Conservation (phyloP, 352 stramenopile genomes). For the Thalassiosira livingstoniorum region DNA sequence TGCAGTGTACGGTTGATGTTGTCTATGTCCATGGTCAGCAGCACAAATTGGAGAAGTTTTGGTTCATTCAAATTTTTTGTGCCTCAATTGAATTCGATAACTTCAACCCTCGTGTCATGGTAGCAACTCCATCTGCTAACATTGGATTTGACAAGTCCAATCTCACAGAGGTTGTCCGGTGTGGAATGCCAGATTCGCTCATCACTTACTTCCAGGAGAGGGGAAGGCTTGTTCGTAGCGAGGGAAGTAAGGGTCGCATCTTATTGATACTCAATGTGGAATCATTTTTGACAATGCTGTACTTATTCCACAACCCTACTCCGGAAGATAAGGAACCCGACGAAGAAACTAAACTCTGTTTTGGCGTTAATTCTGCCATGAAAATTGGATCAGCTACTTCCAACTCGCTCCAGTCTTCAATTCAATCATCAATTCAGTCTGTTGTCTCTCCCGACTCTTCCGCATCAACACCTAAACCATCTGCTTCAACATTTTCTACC, state of each 20-base stretch:
- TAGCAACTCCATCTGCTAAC: not conserved
- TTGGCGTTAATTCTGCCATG: not conserved
- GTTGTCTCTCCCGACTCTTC: no score
- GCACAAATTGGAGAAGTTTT: not conserved
- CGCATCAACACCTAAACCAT: no score
- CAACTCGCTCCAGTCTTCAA: no score
- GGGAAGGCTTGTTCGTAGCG: not conserved
- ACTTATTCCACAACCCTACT: not conserved
- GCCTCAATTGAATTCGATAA: not conserved
- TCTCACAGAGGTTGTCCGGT: not conserved
- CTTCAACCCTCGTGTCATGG: not conserved
- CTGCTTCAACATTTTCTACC: no score
- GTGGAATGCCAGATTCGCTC: not conserved
- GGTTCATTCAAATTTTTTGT: not conserved
- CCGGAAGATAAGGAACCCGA: not conserved
- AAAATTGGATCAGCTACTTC: no score
- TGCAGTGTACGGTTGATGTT: not conserved
- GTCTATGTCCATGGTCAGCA: not conserved
- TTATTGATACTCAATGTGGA: not conserved
- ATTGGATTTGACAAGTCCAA: not conserved
- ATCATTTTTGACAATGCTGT: not conserved
- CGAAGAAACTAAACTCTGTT: not conserved
- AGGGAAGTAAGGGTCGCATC: not conserved
- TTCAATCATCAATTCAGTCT: no score
- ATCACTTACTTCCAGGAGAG: not conserved